Evolutionary conservation across 1,284 basidiomycete genomes (phyloP).

Genomic region (Trametes polyzona): DNA sequence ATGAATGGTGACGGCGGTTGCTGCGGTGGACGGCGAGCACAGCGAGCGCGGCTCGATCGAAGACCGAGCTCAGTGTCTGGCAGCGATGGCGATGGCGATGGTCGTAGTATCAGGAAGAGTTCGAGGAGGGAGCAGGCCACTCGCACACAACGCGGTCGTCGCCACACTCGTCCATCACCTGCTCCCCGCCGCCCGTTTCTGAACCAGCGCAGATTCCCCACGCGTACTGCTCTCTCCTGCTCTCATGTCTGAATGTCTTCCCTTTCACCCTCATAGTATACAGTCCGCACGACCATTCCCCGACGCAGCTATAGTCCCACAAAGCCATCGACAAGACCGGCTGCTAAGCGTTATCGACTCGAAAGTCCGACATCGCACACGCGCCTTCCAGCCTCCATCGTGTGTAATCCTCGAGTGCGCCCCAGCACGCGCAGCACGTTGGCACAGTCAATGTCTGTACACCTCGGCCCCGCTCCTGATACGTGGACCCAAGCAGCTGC

Average conservation of each 20-base stretch:
- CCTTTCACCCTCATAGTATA: too few relatives aligned
- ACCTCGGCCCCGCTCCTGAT: background rate
- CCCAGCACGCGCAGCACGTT: background rate
- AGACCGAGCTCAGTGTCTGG: constrained; percentile 4
- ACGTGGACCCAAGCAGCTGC: background rate
- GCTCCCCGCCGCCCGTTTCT: background rate
- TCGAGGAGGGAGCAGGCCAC: background rate
- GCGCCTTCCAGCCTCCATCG: constrained; percentile 5
- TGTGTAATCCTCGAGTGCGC: constrained; percentile 7
- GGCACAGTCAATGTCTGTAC: background rate
- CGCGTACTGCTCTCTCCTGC: constrained; percentile 16
- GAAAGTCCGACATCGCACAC: constrained; percentile 20
- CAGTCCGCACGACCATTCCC: background rate
- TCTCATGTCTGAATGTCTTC: constrained; percentile 9
- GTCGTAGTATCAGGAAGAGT: constrained; percentile 27
- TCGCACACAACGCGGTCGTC: background rate
- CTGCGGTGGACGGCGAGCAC: constrained; percentile 17
- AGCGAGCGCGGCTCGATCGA: constrained; percentile 22
- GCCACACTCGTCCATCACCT: background rate
- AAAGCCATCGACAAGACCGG: constrained; percentile 4
- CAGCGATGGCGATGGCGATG: constrained; percentile 16
- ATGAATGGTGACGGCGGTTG: constrained; percentile 64
- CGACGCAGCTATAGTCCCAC: constrained; percentile 5
- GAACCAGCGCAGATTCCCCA: constrained; percentile 1
- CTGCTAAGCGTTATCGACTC: constrained; percentile 27